Evolutionary conservation across 2,329 filamentous ascomycete species (phyloP).

Genomic region (Colletotrichum sp.): DNA sequence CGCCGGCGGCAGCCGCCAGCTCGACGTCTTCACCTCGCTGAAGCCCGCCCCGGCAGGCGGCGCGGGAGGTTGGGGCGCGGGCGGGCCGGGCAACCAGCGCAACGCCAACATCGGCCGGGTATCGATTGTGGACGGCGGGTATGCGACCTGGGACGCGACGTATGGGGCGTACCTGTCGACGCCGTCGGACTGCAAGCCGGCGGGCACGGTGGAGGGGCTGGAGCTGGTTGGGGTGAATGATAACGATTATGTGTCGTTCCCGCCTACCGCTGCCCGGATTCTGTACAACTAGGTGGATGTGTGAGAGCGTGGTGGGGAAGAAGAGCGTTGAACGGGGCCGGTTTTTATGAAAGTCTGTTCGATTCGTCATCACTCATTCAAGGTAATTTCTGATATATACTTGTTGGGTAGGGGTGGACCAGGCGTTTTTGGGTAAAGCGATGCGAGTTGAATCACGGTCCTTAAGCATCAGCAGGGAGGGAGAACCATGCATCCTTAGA

Average conservation of each 20-base stretch:
- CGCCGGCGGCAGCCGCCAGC: conserved; percentile 25
- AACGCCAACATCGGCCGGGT: conserved; percentile 22
- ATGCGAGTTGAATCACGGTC: not conserved
- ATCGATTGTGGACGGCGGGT: not conserved
- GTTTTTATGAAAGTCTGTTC: not conserved
- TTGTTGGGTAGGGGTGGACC: not conserved
- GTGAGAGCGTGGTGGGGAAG: not conserved
- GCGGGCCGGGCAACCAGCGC: conserved; percentile 30
- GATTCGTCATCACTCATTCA: not conserved
- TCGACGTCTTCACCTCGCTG: conserved; percentile 31
- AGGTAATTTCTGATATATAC: not conserved
- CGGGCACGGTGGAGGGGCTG: conserved; percentile 16
- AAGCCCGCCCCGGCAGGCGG: conserved; percentile 14
- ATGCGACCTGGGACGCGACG: conserved; percentile 16
- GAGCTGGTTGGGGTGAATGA: conserved; percentile 22
- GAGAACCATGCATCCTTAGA: not conserved
- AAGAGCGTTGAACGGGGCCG: not conserved
- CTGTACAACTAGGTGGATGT: not conserved
- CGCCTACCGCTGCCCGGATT: conserved; percentile 7
- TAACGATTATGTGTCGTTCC: conserved; percentile 15
- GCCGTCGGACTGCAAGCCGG: conserved; percentile 17
- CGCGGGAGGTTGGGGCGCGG: conserved; percentile 24
- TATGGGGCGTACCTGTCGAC: conserved; percentile 14
- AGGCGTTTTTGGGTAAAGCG: not conserved
- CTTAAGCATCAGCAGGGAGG: not conserved